Percentiles rank a stretch among this genome's conserved stretches.
phyloP scores from a whole-genome alignment of 805 yeast species.

The Brettanomyces anomalus region DNA sequence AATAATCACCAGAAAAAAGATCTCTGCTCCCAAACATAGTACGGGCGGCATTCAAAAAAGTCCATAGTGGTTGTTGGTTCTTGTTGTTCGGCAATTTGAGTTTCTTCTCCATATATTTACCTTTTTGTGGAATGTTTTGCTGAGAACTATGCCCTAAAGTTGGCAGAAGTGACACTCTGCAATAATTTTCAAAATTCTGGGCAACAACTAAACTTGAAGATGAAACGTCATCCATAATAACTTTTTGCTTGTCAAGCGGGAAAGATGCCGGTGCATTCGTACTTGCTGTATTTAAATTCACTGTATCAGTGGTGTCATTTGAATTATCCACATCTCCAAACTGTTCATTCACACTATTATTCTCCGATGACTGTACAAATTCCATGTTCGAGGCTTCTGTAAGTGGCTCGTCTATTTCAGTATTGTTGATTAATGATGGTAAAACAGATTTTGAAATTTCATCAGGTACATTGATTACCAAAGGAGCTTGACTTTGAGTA shows the following conservation, averaged over 20 bases:
- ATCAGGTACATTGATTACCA: constrained; percentile 4
- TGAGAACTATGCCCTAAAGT: not conserved
- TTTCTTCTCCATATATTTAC: constrained; percentile 18
- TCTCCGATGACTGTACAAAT: too few species aligned
- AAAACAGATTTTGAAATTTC: constrained; percentile 12
- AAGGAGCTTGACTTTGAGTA: not conserved
- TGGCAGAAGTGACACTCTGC: constrained; percentile 23
- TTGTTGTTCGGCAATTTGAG: constrained; percentile 12
- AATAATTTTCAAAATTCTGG: constrained; percentile 30
- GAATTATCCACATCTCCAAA: not conserved
- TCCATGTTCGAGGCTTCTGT: too few species aligned
- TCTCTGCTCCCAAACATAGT: constrained; percentile 39
- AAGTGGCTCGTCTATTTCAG: not conserved
- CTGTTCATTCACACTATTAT: not conserved
- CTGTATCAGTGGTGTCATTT: not conserved
- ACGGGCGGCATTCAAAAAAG: constrained; percentile 40
- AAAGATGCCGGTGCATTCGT: constrained; percentile 20
- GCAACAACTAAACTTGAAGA: constrained; percentile 29
- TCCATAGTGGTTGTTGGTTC: constrained; percentile 44
- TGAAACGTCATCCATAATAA: constrained; percentile 26
- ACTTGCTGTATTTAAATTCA: not conserved
- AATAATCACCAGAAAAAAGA: constrained; percentile 33
- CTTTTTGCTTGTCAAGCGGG: constrained; percentile 23
- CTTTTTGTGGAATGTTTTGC: constrained; percentile 2
- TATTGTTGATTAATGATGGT: constrained; percentile 5